A percentile compares a stretch with the other conserved stretches of the same genome.
phyloP scores from a whole-genome alignment of 2,329 filamentous ascomycete species.

The Colletotrichum tabaci region DNA sequence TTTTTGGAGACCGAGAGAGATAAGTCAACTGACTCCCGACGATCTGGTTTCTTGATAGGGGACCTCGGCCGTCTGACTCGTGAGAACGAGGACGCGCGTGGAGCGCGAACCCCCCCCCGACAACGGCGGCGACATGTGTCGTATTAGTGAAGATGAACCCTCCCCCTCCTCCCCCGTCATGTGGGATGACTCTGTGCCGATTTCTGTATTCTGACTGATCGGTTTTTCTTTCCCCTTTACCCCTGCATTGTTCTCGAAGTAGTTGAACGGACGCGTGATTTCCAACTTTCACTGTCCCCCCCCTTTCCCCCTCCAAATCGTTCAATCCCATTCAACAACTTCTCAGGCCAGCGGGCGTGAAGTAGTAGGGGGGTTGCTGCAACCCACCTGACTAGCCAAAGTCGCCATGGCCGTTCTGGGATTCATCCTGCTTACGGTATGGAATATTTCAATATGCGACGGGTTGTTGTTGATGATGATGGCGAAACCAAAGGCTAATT shows the following conservation, averaged over 20 bases:
- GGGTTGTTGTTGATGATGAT: neutral
- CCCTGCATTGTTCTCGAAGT: neutral
- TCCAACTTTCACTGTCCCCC: no score
- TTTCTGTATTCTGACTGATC: no score
- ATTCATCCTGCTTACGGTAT: constrained; percentile 14
- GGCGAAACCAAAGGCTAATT: neutral
- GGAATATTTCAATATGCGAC: neutral
- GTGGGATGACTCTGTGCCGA: no score
- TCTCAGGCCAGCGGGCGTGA: neutral
- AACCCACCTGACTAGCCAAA: constrained; percentile 6
- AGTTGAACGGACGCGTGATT: neutral
- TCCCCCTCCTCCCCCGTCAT: no score
- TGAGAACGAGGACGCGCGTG: neutral
- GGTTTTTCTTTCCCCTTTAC: no score
- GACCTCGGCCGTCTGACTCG: constrained; percentile 24
- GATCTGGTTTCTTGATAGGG: constrained; percentile 15
- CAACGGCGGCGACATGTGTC: constrained; percentile 24
- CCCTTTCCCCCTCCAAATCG: neutral
- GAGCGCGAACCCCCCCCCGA: neutral
- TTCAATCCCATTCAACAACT: neutral
- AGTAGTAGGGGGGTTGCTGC: neutral
- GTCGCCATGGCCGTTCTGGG: constrained; percentile 22
- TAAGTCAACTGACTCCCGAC: constrained; percentile 10
- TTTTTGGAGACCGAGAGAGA: constrained; percentile 6
- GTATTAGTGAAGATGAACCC: constrained; percentile 8